These are phyloP conservation scores for Ambrosia trifida DNA, from an alignment of 129 eudicot species.

Conservation along the genomic window DNA sequence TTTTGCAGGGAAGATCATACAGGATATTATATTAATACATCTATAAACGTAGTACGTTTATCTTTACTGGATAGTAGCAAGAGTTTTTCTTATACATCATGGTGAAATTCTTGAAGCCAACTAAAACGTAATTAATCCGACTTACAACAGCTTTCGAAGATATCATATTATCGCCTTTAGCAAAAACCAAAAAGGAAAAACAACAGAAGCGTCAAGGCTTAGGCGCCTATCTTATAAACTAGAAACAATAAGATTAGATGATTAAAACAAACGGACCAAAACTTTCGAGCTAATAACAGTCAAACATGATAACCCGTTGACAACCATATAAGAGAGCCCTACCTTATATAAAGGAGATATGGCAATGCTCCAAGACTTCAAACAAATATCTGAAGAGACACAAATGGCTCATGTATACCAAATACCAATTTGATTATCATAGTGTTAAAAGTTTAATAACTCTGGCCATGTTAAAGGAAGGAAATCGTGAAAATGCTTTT, in stretches of 20 bases:
- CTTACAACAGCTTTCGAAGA: neutral
- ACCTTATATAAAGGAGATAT: slow-evolving; percentile 51
- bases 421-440: slow-evolving; percentile 23
- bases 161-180: neutral
- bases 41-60: neutral
- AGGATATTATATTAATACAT: neutral
- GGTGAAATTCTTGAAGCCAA: neutral
- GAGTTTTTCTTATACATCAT: too few relatives aligned
- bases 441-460: slow-evolving; percentile 29
- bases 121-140: neutral
- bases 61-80: too few relatives aligned
- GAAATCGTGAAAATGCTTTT: slow-evolving; percentile 90
- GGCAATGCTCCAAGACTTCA: slow-evolving; percentile 70
- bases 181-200: neutral
- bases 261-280: neutral
- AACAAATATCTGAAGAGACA: slow-evolving; percentile 67
- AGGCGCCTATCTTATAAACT: neutral
- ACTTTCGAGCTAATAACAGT: slow-evolving; percentile 8
- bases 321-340: slow-evolving; percentile 43
- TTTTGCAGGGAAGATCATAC: neutral
- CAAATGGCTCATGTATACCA: slow-evolving; percentile 52
- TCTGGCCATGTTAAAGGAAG: slow-evolving; percentile 93
- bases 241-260: neutral
- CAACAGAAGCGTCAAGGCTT: neutral
- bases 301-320: slow-evolving; percentile 24